phyloP scores from a whole-genome alignment of 1,284 basidiomycete genomes.

The Athelia sp. region DNA sequence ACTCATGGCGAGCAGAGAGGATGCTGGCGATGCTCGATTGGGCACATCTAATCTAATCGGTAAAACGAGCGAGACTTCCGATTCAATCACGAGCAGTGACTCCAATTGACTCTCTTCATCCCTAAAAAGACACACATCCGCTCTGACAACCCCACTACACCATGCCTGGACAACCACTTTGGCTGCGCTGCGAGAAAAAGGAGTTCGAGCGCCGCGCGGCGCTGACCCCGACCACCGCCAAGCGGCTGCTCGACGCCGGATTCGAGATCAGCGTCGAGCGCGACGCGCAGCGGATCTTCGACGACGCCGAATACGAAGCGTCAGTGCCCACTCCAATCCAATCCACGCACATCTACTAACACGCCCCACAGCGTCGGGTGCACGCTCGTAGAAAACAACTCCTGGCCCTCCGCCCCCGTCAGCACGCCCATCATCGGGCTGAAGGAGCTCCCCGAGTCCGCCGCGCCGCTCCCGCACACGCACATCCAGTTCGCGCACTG shows the following conservation, averaged over 20 bases:
- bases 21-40: too few species aligned
- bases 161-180: conserved; percentile 49
- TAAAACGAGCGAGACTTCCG: neutral
- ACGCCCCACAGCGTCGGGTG: conserved; percentile 73
- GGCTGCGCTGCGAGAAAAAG: conserved; percentile 96
- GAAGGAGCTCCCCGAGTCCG: conserved; percentile 89
- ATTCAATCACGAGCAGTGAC: neutral
- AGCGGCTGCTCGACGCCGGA: conserved; percentile 85
- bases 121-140: neutral
- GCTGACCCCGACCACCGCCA: conserved; percentile 90
- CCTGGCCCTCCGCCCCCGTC: conserved; percentile 77
- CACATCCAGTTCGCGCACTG: conserved; percentile 99
- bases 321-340: conserved; percentile 39
- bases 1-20: too few species aligned
- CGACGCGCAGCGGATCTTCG: conserved; percentile 94
- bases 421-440: conserved; percentile 88
- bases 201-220: conserved; percentile 92
- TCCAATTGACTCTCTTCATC: neutral
- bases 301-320: conserved; percentile 91
- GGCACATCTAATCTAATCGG: neutral
- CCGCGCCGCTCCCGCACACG: conserved; percentile 81
- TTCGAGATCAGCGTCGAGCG: conserved; percentile 93
- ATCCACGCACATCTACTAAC: conserved; percentile 1
- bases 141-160: neutral
- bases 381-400: conserved; percentile 84